Base-by-base conservation (phyloP, 2,329 filamentous ascomycete genomes). In the Hirsutella thompsonii region DNA sequence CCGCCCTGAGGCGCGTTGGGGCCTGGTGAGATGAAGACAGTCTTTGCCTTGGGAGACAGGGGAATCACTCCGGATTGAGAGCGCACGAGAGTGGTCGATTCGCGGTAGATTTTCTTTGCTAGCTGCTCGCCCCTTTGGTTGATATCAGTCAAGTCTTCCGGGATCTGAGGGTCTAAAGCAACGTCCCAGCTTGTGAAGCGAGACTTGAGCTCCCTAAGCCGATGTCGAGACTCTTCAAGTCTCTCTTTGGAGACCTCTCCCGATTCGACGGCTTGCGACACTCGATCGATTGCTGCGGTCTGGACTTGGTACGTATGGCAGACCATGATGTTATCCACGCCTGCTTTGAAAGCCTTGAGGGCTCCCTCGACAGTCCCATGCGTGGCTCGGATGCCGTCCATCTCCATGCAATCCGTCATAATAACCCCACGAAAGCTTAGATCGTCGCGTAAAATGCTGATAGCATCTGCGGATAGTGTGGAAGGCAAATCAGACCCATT, bases 251-350 rank as follows among this genome's bases (percentile, higher is more conserved):
- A 36, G 0, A 54, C 35, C 20, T 48, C 47, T 5, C 47, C 45
- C 4, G 37, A 26, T 14, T 44, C 40, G 4, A 53, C 6, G 5
- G 52, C 52, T 1, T 43, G 38, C 19, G 49, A 54, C 16, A 53
- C 20, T 16, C 51, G 47, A 36, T 54, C 51, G n/a, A 54, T 37
- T 8, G 51, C 46, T 2, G 44, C 50, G 3, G 49, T 38, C 39
- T 54, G 51, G 11, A 51, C 46, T 9, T 50, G 45, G 38, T 46
- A 51, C 1, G 52, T 54, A 37, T 54, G 52, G 46, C 52, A 54
- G 26, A 54, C 53, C 52, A 54, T 53, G 42, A 51, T 48, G 36
- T 49, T 54, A 41, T 54, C 52, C 14, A 50, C 52, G 3, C 52
- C 52, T 14, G 52, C 52, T 37, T 53, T 42, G 20, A 54, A 43